Evolutionary conservation across 2,329 filamentous ascomycete genomes (phyloP).

Genomic region (Sclerotinia glacialis): DNA sequence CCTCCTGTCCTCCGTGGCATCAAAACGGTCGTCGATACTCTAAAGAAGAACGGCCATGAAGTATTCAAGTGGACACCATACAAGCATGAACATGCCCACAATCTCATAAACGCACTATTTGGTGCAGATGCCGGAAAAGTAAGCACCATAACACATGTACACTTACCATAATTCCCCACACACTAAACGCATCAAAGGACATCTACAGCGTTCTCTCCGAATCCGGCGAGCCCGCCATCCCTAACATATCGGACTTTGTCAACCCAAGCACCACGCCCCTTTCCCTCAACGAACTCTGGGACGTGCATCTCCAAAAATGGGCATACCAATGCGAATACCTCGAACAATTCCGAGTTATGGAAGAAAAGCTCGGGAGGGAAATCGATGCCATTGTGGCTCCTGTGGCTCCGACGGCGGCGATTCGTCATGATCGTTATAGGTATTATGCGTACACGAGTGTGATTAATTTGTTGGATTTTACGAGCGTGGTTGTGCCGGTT

Average conservation of each 20-base stretch:
- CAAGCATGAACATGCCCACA: constrained; percentile 37
- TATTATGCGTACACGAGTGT: constrained; percentile 33
- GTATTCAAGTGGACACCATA: constrained; percentile 42
- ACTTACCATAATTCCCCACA: neutral
- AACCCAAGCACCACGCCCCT: constrained; percentile 28
- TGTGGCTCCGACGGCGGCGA: constrained; percentile 38
- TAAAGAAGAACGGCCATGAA: constrained; percentile 54
- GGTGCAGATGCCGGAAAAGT: constrained; percentile 32
- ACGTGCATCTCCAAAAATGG: constrained; percentile 33
- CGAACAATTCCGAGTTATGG: constrained; percentile 36
- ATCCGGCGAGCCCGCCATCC: constrained; percentile 42
- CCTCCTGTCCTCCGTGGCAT: constrained; percentile 58
- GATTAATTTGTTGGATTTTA: constrained; percentile 36
- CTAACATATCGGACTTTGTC: constrained; percentile 36
- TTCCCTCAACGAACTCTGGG: constrained; percentile 34
- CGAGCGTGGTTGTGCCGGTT: constrained; percentile 44
- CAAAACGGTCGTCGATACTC: constrained; percentile 47
- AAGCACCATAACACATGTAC: neutral
- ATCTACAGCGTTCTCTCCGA: constrained; percentile 28
- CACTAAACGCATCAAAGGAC: constrained; percentile 21
- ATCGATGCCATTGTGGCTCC: constrained; percentile 41
- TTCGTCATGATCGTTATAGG: constrained; percentile 34
- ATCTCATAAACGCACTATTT: constrained; percentile 35
- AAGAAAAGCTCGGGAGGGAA: constrained; percentile 33
- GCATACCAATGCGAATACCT: constrained; percentile 39